Evolutionary conservation across 1,139 yeast species (phyloP), one percentile per base, ranked within the genome.

Genomic region (Yamadazyma jaroonii): DNA sequence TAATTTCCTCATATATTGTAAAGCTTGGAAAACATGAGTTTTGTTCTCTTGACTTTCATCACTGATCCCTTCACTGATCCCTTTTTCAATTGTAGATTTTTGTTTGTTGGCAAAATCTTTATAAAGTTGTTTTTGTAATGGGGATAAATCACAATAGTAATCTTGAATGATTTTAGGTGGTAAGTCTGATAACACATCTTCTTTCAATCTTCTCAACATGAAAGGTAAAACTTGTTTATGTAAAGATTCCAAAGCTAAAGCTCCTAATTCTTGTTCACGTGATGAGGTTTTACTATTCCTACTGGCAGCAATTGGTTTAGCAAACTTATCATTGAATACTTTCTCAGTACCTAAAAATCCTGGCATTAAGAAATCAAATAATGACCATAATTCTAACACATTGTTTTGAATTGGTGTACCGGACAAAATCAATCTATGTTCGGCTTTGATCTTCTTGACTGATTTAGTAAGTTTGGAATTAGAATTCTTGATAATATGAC

Each of bases 151-250:
- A 68, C 98, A 94, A 59, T 92, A 92, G 58, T 94, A 90, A 65
- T 94, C 99, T 61, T 94, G 99, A 49, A 94, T 92, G 49, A 94
- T 92, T 64, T 94, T 94, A 31, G 99, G 99, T 9, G 99, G 99
- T 48, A 94, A 72, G 60, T 94, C 99, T 1, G 95, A 84, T 42
- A 94, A 71, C 7, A 94, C 99, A 53, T 94, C 98, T 57, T 94
- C 98, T 57, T 94, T 94, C 52, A 94, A 74, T 57, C 99, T 83
- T 60, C 99, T 83, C 50, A 94, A 69, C 88, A 94, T 83, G 59
- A 94, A 94, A 22, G 99, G 99, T 38, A 94, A 70, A 0, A 89
- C 97, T 52, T 94, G 99, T 53, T 92, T 92, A 62, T 94, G 99
- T 43, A 94, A 71, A 0, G 97, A 94, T 54, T 94, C 98, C 47